phyloP scores from a whole-genome alignment of 208 protist genomes.

The Wallacemonas sp. region DNA sequence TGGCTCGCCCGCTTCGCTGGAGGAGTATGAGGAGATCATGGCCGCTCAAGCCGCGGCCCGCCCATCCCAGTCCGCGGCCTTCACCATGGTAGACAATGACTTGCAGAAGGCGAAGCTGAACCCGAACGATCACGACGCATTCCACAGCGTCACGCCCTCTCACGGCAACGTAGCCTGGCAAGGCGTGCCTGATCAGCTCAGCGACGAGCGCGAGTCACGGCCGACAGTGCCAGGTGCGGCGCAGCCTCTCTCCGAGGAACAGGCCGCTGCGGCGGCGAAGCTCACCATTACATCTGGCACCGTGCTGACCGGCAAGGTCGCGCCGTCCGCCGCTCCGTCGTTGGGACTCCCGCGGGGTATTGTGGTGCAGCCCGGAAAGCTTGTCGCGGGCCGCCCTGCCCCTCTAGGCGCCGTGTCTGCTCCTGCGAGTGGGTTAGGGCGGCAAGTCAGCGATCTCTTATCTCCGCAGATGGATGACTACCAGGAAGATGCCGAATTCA shows the following conservation, averaged over 20 bases:
- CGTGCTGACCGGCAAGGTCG: not conserved
- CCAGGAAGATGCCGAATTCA: constrained; percentile 62
- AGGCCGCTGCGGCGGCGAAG: not conserved
- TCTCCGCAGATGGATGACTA: constrained; percentile 27
- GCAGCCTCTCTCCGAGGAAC: not conserved
- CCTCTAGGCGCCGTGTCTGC: too few species aligned
- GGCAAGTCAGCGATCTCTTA: not conserved
- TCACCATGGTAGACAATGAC: constrained; percentile 15
- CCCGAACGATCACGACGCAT: constrained; percentile 6
- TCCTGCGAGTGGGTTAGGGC: too few species aligned
- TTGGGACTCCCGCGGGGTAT: not conserved
- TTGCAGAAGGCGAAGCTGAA: not conserved
- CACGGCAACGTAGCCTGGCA: not conserved
- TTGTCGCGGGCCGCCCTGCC: too few species aligned
- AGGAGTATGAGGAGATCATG: too few species aligned
- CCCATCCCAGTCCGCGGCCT: not conserved
- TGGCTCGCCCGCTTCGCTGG: not conserved
- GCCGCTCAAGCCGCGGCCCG: too few species aligned
- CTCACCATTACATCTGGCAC: not conserved
- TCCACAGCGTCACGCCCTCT: not conserved
- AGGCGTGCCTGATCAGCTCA: too few species aligned
- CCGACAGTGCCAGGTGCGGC: constrained; percentile 3
- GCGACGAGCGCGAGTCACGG: not conserved
- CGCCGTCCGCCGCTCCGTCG: too few species aligned
- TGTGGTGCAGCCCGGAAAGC: not conserved